Base-by-base conservation (phyloP, 805 yeast genomes). In the Yarrowia bubula region DNA sequence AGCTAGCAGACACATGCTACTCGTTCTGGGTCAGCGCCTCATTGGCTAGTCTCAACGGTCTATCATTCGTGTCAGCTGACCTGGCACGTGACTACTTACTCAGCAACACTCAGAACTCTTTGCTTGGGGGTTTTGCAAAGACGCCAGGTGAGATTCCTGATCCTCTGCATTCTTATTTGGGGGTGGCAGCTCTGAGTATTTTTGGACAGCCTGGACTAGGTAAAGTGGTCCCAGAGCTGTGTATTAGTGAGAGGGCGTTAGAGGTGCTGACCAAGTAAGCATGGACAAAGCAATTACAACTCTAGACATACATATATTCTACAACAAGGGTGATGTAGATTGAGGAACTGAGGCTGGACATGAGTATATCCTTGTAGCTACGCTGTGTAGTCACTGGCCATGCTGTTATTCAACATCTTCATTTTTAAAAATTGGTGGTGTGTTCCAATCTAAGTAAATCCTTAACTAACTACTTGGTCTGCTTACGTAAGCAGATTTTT, bases 1-100 rank as follows among this genome's bases (percentile, higher is more conserved):
- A 92, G 73, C 82, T 80, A 66, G 88, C 88, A 3, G 98, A 92
- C 74, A 88, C 96, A 0, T 92, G 98, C 76, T 92, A 92, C 72
- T 83, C 88, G 7, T 92, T 91, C 80, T 92, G 97, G 97, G 83
- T 84, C 51, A 70, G 85, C 14, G 92, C 84, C 1, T 78, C 90
- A 4, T 76, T 90, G 67, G 69, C 72, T 1, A 69, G 87, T 13
- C 70, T 90, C 28, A 73, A 73, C 0, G 65, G 68, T 0, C 67
- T 69, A 6, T 66, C 65, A 3, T 65, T 84, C 13, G 69, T 82
- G 0, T 78, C 85, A 67, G 39, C 66, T 7, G 71, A 73, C 0
- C 72, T 71, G 6, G 80, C 81, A 0, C 68, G 70, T 2, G 67
- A 72, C 3, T 90, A 80, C 70, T 73, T 91, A 18, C 67, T 87